phyloP scores from a whole-genome alignment of 352 stramenopile species.

The Globisporangium viniferum region DNA sequence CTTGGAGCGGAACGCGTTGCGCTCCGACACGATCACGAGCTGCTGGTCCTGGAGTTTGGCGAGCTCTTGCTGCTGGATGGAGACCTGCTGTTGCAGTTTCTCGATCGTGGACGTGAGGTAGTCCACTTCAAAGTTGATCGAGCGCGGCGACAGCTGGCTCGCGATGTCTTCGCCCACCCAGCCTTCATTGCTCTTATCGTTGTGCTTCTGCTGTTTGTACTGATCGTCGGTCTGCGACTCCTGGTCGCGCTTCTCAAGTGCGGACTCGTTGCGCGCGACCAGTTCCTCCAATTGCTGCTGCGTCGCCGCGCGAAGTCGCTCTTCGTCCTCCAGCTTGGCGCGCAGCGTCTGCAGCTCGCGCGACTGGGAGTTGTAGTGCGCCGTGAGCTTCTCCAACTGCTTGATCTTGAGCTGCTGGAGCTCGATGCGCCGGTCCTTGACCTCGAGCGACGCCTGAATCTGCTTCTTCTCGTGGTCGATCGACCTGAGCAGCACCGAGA shows the following conservation, averaged over 20 bases:
- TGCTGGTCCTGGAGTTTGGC: conserved; percentile 33
- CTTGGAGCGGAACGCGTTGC: conserved; percentile 59
- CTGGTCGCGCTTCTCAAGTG: conserved; percentile 23
- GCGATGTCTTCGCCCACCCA: conserved; percentile 16
- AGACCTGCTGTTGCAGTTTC: conserved; percentile 42
- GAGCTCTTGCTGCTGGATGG: conserved; percentile 24
- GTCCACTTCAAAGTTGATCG: conserved; percentile 22
- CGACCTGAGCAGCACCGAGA: conserved; percentile 64
- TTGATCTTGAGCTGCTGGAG: conserved; percentile 57
- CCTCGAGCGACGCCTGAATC: conserved; percentile 47
- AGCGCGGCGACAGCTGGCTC: conserved; percentile 31
- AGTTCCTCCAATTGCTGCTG: conserved; percentile 44
- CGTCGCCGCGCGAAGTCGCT: conserved; percentile 28
- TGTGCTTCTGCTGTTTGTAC: conserved; percentile 10
- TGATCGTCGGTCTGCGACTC: conserved; percentile 51
- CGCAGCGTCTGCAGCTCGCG: conserved; percentile 48
- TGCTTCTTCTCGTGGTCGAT: conserved; percentile 64
- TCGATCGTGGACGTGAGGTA: conserved; percentile 26
- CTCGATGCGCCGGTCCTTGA: conserved; percentile 79
- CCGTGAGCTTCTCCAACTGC: conserved; percentile 57
- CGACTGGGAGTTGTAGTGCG: conserved; percentile 40
- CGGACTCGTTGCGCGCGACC: not conserved
- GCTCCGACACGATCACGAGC: conserved; percentile 39
- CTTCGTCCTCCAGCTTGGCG: conserved; percentile 50
- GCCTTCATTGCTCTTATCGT: conserved; percentile 15